Evolutionary conservation across 441 rosid genomes (phyloP).

Genomic region (California macrophylla): DNA sequence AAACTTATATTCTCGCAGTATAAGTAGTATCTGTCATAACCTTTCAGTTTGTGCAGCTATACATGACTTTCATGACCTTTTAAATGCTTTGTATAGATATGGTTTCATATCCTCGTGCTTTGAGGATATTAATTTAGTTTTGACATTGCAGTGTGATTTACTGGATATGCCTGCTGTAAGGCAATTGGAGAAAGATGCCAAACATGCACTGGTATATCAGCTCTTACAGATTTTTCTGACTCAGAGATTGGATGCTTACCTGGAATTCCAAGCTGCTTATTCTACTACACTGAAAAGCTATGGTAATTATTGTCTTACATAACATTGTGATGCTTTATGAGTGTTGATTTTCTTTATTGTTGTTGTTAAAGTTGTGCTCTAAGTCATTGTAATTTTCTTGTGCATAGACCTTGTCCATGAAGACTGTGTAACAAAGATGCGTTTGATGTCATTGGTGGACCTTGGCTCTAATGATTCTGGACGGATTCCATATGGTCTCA

Average conservation of each 20-base stretch:
- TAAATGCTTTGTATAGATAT: neutral
- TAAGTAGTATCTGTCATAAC: neutral
- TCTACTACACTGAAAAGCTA: constrained; percentile 53
- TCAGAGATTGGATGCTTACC: constrained; percentile 64
- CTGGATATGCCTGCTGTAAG: constrained; percentile 76
- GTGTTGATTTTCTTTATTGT: neutral
- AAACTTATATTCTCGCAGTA: too few species aligned
- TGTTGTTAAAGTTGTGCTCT: neutral
- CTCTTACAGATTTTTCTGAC: constrained; percentile 79
- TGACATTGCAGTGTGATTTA: constrained; percentile 70
- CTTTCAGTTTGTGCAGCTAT: neutral
- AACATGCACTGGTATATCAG: constrained; percentile 61
- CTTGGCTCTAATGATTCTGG: constrained; percentile 70
- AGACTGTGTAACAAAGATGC: constrained; percentile 85
- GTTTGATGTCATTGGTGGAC: constrained; percentile 81
- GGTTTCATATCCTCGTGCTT: neutral
- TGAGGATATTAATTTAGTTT: constrained; percentile 10
- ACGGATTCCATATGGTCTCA: constrained; percentile 54
- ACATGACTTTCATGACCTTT: neutral
- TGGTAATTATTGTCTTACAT: constrained; percentile 33
- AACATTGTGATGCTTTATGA: neutral
- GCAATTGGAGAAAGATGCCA: constrained; percentile 77
- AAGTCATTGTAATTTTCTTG: neutral
- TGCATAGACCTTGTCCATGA: constrained; percentile 76
- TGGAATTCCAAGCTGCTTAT: constrained; percentile 68